A percentile compares a stretch with the other conserved stretches of the same genome.
phyloP scores from a whole-genome alignment of 495 filamentous ascomycete genomes.

The Neurospora pannonica region DNA sequence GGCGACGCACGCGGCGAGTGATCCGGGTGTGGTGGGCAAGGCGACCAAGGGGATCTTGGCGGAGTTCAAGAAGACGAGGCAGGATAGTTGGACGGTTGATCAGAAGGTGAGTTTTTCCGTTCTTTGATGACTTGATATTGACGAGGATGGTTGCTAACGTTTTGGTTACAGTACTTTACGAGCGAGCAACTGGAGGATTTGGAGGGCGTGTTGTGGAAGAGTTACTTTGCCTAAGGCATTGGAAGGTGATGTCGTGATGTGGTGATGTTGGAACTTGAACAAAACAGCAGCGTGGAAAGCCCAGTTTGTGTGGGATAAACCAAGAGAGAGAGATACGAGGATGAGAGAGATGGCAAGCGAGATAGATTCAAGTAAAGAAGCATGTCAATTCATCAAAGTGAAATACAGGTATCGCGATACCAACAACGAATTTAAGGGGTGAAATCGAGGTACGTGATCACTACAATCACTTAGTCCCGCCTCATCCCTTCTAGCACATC shows the following conservation, averaged over 20 bases:
- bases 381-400: background rate
- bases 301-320: background rate
- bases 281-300: background rate
- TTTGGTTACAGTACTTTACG: constrained; percentile 64
- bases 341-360: background rate
- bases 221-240: constrained; percentile 76
- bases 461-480: background rate
- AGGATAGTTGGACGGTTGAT: constrained; percentile 98
- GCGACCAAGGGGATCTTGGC: constrained; percentile 94
- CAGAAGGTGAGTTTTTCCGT: constrained; percentile 62
- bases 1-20: constrained; percentile 73
- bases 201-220: constrained; percentile 97
- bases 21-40: constrained; percentile 88
- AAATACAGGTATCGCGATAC: background rate
- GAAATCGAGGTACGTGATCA: background rate
- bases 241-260: background rate
- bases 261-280: background rate
- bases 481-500: background rate
- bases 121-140: background rate
- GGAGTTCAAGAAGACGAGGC: constrained; percentile 98
- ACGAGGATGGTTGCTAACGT: constrained; percentile 6
- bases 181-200: constrained; percentile 88
- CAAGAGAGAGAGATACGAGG: background rate
- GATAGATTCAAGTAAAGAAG: background rate
- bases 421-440: background rate